Evolutionary conservation across 495 filamentous ascomycete species (phyloP).

Genomic region (Aspergillus bertholletiae): DNA sequence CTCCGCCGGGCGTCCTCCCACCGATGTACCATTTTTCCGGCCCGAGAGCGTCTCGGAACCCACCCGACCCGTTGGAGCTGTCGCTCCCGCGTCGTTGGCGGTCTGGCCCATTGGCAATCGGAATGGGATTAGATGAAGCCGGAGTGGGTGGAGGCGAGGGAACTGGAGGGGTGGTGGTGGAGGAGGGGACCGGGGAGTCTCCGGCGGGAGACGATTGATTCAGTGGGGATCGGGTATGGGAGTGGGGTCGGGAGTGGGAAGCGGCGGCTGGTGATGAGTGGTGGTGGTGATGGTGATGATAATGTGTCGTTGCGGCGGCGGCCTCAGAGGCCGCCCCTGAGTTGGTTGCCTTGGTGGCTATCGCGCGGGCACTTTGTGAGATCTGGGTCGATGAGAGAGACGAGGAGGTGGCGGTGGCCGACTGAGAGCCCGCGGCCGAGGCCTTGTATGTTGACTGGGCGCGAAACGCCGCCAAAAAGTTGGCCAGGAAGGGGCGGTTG

Average conservation of each 20-base stretch:
- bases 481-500: constrained; percentile 79
- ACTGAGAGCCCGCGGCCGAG: constrained; percentile 25
- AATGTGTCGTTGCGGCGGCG: constrained; percentile 19
- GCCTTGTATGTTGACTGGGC: constrained; percentile 52
- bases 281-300: constrained; percentile 20
- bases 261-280: constrained; percentile 6
- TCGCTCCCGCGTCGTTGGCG: constrained; percentile 60
- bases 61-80: constrained; percentile 72
- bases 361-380: constrained; percentile 38
- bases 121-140: constrained; percentile 34
- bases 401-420: constrained; percentile 18
- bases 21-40: constrained; percentile 89
- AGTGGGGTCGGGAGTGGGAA: constrained; percentile 17
- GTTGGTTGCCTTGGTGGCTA: constrained; percentile 37
- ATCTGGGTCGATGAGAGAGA: constrained; percentile 34
- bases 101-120: constrained; percentile 29
- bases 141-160: constrained; percentile 24
- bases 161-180: constrained; percentile 20
- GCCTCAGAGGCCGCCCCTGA: constrained; percentile 11
- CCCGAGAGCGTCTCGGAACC: constrained; percentile 71
- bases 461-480: constrained; percentile 83
- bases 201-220: constrained; percentile 14
- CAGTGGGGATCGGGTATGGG: constrained; percentile 19
- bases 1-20: constrained; percentile 76
- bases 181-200: constrained; percentile 10